Base-by-base conservation (phyloP, 805 yeast genomes). In the Brettanomyces custersianus region DNA sequence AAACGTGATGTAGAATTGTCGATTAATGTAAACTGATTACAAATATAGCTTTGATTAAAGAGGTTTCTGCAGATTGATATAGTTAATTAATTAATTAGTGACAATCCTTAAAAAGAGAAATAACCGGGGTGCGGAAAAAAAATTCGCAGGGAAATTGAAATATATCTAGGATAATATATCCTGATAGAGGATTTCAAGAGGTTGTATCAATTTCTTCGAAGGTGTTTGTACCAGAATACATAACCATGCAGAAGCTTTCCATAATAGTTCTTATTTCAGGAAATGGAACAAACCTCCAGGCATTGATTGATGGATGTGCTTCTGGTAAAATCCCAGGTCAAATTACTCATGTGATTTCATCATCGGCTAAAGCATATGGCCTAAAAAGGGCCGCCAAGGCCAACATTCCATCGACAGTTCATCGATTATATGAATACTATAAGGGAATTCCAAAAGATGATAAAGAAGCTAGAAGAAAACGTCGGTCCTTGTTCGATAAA, bases 251-350 rank as follows among this genome's bases (percentile, higher is more conserved):
- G 7, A 26, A 20, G 12, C 21, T 9, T 10, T 30, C 33, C 22
- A 74, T 82, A 39, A 65, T 82, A 9, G 96, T 92, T 0, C 71
- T 92, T 26, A 92, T 92, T 17, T 88, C 97, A 0, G 98, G 98
- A 0, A 80, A 81, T 20, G 98, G 98, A 2, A 77, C 96, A n/a
- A 92, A 92, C 52, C 65, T 92, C 27, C 98, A 92, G 57, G 97
- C 98, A 0, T 65, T 92, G 27, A 86, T 92, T 23, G 95, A 92
- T 56, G 83, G 90, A 1, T 57, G 66, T 26, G 45, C 48, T 3
- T 57, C 51, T 12, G 65, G 62, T 19, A 46, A 37, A 39, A 61
- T 65, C 30, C 66, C 50, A 38, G 64, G 69, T 9, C 62, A 65
- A 22, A 83, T 92, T 35, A 68, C 74, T 20, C 74, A 76, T 49